These are phyloP conservation scores for Leishmania gerbilli DNA, from an alignment of 208 protist species.

Conservation along the genomic window DNA sequence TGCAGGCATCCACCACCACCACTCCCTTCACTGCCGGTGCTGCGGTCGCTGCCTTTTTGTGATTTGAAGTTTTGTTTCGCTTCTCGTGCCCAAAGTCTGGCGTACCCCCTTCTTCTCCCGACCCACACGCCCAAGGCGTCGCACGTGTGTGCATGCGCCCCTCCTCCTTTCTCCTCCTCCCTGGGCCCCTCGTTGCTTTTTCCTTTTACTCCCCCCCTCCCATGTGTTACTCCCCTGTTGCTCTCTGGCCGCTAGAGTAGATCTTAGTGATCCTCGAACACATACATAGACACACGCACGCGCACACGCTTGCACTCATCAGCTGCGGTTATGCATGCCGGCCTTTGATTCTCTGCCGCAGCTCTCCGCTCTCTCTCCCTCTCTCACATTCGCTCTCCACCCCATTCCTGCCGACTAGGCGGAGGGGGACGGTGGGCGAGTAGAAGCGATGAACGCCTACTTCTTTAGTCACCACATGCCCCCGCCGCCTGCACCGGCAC, in stretches of 20 bases:
- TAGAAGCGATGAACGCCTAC: slow-evolving; percentile 26
- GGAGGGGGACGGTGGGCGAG: background rate
- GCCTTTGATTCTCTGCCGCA: background rate
- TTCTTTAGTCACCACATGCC: slow-evolving; percentile 25
- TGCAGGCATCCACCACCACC: background rate
- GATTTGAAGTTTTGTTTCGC: background rate
- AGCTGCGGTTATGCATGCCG: background rate
- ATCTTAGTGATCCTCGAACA: background rate
- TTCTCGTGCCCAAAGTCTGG: background rate
- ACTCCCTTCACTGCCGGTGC: background rate
- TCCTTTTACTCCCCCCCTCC: background rate
- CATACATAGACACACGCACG: background rate
- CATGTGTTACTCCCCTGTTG: background rate
- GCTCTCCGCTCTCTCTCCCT: background rate
- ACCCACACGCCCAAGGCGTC: background rate
- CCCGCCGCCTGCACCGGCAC: background rate
- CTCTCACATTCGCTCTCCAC: background rate
- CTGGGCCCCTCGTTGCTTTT: background rate
- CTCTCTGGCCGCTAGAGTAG: background rate
- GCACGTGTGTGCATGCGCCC: background rate
- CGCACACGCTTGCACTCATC: background rate
- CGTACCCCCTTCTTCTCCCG: background rate
- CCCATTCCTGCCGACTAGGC: background rate
- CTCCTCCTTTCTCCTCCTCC: slow-evolving; percentile 4
- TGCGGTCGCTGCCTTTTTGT: background rate